phyloP scores from a whole-genome alignment of 2,329 filamentous ascomycete species.

The Aspergillus brunneoviolaceus region DNA sequence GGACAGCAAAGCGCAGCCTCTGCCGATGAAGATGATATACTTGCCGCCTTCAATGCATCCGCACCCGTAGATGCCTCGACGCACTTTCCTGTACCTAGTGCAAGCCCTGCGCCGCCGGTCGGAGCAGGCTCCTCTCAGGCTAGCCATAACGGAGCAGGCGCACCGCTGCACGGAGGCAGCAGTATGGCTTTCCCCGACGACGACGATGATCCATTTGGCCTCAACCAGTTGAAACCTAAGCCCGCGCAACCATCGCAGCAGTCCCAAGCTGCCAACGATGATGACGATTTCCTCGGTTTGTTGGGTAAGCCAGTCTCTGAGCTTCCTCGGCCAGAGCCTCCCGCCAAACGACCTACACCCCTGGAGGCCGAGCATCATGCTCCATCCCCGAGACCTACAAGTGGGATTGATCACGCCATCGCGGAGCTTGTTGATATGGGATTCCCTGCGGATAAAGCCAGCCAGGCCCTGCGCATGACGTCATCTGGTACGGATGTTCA shows the following conservation, averaged over 20 bases:
- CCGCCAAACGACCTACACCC: conserved; percentile 19
- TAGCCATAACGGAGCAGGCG: conserved; percentile 16
- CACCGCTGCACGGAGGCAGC: conserved; percentile 19
- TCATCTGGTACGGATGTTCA: conserved; percentile 79
- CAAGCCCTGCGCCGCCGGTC: conserved; percentile 31
- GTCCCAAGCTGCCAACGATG: conserved; percentile 54
- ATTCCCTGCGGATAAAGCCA: conserved; percentile 82
- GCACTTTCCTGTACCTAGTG: conserved; percentile 53
- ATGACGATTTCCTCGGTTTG: conserved; percentile 64
- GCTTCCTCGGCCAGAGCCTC: conserved; percentile 39
- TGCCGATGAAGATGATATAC: conserved; percentile 57
- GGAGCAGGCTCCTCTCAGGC: conserved; percentile 15
- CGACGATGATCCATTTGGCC: conserved; percentile 80
- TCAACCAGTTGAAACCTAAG: conserved; percentile 62
- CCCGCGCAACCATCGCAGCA: conserved; percentile 49
- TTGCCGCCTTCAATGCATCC: conserved; percentile 61
- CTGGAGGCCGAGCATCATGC: conserved; percentile 16
- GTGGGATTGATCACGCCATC: conserved; percentile 72
- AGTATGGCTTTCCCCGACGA: conserved; percentile 44
- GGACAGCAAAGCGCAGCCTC: conserved; percentile 50
- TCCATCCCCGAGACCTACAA: conserved; percentile 31
- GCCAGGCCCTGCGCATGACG: conserved; percentile 74
- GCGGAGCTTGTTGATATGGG: conserved; percentile 94
- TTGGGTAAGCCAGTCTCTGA: conserved; percentile 60
- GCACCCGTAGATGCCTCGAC: conserved; percentile 61